A percentile compares a stretch with the other conserved stretches of the same genome.
These are phyloP conservation scores for Wickerhamomyces ciferrii DNA, from an alignment of 805 yeast species.

Conservation along the genomic window DNA sequence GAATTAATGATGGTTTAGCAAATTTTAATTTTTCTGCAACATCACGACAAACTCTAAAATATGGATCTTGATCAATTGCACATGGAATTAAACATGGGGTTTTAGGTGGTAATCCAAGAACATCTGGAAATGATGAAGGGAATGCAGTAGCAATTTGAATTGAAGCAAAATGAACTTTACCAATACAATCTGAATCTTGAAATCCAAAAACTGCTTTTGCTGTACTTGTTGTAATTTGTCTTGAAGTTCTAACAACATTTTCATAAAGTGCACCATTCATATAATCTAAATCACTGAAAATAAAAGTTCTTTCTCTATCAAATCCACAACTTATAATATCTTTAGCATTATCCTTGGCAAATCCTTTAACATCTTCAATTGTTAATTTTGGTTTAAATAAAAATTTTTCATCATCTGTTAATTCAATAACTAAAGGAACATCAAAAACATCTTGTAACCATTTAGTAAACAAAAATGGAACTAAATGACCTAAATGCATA, in stretches of 20 bases:
- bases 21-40: conserved; percentile 91
- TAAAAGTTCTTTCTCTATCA: conserved; percentile 90
- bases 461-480: conserved; percentile 92
- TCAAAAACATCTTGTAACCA: conserved; percentile 99
- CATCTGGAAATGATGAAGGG: conserved; percentile 93
- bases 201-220: conserved; percentile 97
- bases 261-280: conserved; percentile 95
- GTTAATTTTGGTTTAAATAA: conserved; percentile 87
- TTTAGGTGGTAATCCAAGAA: conserved; percentile 78
- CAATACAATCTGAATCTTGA: conserved; percentile 91
- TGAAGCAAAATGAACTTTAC: conserved; percentile 91
- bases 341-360: conserved; percentile 78
- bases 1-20: conserved; percentile 87
- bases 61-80: conserved; percentile 99
- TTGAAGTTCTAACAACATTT: conserved; percentile 84
- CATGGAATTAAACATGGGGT: conserved; percentile 97
- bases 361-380: conserved; percentile 80
- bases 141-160: conserved; percentile 95
- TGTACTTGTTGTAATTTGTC: conserved; percentile 95
- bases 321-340: conserved; percentile 95
- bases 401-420: conserved; percentile 97
- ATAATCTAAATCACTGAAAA: conserved; percentile 87
- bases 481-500: conserved; percentile 95
- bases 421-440: conserved; percentile 87
- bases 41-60: conserved; percentile 95